Conservation (phyloP, 139 green algal genomes). For the Penium margaritaceum region DNA sequence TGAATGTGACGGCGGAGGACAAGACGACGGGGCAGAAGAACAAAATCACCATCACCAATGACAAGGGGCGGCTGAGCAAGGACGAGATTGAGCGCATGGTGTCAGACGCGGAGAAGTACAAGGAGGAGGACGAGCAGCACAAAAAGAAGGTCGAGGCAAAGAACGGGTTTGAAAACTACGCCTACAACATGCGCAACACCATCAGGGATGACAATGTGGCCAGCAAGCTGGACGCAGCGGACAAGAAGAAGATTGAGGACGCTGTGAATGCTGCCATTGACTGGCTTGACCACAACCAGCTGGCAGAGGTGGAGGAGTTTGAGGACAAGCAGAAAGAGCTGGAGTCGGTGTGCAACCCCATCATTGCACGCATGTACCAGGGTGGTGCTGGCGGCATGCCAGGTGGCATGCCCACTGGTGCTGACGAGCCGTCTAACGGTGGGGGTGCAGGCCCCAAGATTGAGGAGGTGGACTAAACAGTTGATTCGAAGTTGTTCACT, state of each 20-base stretch:
- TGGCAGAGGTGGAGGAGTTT: slow-evolving; percentile 75
- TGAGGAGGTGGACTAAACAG: slow-evolving; percentile 46
- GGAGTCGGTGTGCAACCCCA: slow-evolving; percentile 81
- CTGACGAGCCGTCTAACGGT: not conserved
- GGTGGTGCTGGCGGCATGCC: not conserved
- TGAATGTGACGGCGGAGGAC: slow-evolving; percentile 4
- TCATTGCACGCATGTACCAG: slow-evolving; percentile 76
- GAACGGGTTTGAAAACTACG: slow-evolving; percentile 89
- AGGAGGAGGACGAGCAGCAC: slow-evolving; percentile 87
- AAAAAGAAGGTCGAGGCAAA: slow-evolving; percentile 86
- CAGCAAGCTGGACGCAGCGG: slow-evolving; percentile 67
- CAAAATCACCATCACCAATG: slow-evolving; percentile 98
- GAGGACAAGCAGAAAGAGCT: slow-evolving; percentile 95
- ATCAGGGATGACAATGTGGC: slow-evolving; percentile 72
- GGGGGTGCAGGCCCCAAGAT: slow-evolving; percentile 42
- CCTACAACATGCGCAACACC: slow-evolving; percentile 84
- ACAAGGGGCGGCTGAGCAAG: no score
- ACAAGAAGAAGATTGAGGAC: slow-evolving; percentile 84
- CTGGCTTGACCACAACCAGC: slow-evolving; percentile 75
- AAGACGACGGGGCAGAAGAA: slow-evolving; percentile 58
- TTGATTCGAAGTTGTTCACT: not conserved
- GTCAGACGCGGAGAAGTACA: slow-evolving; percentile 98
- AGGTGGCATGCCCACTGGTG: slow-evolving; percentile 9
- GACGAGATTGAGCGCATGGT: no score
- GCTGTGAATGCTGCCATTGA: slow-evolving; percentile 72